Conservation (phyloP, 805 yeast genomes). For the Kodamaea kakaduensis region DNA sequence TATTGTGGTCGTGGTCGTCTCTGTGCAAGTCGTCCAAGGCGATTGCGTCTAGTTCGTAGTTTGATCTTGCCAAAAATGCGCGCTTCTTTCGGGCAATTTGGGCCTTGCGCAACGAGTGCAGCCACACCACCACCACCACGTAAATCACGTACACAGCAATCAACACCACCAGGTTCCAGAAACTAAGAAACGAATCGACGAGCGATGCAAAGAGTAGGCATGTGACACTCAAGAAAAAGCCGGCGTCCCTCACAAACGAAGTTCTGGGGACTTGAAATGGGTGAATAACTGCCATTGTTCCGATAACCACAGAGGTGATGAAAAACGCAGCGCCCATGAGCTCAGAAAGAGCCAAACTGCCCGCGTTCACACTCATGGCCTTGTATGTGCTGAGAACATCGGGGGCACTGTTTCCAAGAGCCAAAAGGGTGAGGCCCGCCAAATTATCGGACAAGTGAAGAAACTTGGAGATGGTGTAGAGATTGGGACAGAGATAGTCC, state of each 20-base stretch:
- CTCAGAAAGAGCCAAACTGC: conserved; percentile 82
- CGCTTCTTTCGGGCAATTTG: conserved; percentile 13
- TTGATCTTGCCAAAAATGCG: conserved; percentile 22
- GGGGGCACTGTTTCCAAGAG: conserved; percentile 91
- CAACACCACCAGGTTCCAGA: conserved; percentile 56
- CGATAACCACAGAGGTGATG: conserved; percentile 74
- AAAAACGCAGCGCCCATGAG: conserved; percentile 88
- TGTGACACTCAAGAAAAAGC: conserved; percentile 51
- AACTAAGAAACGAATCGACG: conserved; percentile 49
- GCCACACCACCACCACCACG: conserved; percentile 39
- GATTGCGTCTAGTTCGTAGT: conserved; percentile 18
- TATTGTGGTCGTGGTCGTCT: conserved; percentile 3
- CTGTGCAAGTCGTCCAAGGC: conserved; percentile 18
- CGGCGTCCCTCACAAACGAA: conserved; percentile 58
- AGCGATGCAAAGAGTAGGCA: conserved; percentile 49
- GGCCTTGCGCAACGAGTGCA: conserved; percentile 19
- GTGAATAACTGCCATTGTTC: conserved; percentile 64
- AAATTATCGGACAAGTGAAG: conserved; percentile 68
- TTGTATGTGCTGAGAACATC: conserved; percentile 82
- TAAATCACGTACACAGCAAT: conserved; percentile 54
- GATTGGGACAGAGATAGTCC: conserved; percentile 75
- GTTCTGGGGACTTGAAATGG: conserved; percentile 56
- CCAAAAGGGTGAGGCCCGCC: conserved; percentile 82
- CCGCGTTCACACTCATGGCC: conserved; percentile 70
- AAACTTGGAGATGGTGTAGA: conserved; percentile 58